These are phyloP conservation scores for Penicillium vulpinum DNA, from an alignment of 2,329 filamentous ascomycete genomes.

Conservation along the genomic window DNA sequence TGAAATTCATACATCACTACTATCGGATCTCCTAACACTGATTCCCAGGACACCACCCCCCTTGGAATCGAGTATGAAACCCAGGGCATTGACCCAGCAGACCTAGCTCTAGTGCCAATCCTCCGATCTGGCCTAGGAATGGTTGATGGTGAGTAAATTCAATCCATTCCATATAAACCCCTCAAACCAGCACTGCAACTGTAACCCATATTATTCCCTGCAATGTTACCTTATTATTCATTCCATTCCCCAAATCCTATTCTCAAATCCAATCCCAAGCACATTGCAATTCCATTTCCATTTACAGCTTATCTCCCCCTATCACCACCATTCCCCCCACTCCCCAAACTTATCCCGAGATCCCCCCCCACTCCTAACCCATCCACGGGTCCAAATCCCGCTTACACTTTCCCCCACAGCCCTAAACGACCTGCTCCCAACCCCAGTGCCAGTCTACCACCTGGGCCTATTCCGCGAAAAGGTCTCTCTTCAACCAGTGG, in stretches of 20 bases:
- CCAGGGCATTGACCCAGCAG: slow-evolving; percentile 61
- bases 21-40: background rate
- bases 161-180: background rate
- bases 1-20: slow-evolving; percentile 4
- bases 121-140: slow-evolving; percentile 89
- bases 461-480: slow-evolving; percentile 93
- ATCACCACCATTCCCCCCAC: background rate
- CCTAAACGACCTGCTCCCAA: slow-evolving; percentile 77
- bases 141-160: slow-evolving; percentile 67
- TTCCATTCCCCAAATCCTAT: background rate
- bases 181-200: background rate
- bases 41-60: slow-evolving; percentile 68
- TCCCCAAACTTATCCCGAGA: background rate
- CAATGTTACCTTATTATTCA: background rate
- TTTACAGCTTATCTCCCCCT: background rate
- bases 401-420: slow-evolving; percentile 51
- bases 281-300: background rate
- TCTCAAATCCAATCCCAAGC: background rate
- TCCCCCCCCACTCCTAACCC: background rate
- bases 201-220: background rate
- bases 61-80: slow-evolving; percentile 74
- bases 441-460: slow-evolving; percentile 81
- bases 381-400: background rate
- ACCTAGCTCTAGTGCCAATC: slow-evolving; percentile 83
- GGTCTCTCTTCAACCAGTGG: slow-evolving; percentile 80